phyloP scores from a whole-genome alignment of 495 filamentous ascomycete genomes.

The Annulohypoxylon bovei region DNA sequence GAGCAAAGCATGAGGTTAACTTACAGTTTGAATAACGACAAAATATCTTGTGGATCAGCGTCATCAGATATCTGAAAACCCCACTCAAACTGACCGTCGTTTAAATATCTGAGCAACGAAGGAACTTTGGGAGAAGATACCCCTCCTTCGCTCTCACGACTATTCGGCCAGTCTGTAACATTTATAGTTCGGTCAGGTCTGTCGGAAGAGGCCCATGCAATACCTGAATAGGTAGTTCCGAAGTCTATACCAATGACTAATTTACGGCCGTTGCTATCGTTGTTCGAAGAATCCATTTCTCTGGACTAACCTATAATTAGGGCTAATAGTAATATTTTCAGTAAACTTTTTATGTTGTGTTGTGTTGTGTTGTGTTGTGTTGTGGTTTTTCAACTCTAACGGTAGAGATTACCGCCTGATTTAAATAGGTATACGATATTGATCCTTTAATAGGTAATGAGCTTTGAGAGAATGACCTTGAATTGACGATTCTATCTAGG shows the following conservation, averaged over 20 bases:
- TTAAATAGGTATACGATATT: too few relatives aligned
- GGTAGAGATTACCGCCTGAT: too few relatives aligned
- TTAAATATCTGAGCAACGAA: neutral
- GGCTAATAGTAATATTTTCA: neutral
- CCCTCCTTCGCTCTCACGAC: neutral
- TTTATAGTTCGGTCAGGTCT: neutral
- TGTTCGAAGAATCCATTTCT: neutral
- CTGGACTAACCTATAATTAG: neutral
- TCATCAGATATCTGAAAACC: neutral
- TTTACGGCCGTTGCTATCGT: neutral
- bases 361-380: neutral
- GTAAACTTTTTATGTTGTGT: neutral
- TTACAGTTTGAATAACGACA: neutral
- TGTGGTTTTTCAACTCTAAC: neutral
- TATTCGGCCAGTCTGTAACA: neutral
- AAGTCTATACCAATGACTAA: neutral
- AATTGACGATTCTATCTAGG: too few relatives aligned
- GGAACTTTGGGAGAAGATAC: neutral
- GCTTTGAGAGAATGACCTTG: too few relatives aligned
- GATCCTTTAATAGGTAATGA: too few relatives aligned
- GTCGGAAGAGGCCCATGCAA: neutral
- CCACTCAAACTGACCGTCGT: neutral
- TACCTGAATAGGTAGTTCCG: neutral
- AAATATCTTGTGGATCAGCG: neutral
- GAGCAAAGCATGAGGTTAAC: neutral